A percentile compares a stretch with the other conserved stretches of the same genome.
These are phyloP conservation scores for Exophiala alcalophila DNA, from an alignment of 2,329 filamentous ascomycete species.

Conservation along the genomic window DNA sequence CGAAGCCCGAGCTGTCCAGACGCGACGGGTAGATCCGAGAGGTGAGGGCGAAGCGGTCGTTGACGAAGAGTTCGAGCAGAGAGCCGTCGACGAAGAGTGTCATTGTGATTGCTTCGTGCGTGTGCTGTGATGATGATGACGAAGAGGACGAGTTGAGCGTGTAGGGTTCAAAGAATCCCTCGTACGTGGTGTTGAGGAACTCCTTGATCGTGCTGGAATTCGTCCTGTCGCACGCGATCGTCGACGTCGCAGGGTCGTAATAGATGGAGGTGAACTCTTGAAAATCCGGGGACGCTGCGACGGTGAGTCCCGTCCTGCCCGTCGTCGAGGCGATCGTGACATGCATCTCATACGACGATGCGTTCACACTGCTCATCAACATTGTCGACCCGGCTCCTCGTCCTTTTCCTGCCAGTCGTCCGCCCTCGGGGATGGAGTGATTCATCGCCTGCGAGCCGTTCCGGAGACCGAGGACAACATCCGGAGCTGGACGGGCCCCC, in stretches of 20 bases:
- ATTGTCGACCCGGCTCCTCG: background rate
- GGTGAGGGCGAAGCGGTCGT: conserved; percentile 42
- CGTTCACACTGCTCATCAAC: background rate
- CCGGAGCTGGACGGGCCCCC: conserved; percentile 35
- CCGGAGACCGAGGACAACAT: conserved; percentile 11
- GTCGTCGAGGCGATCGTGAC: conserved; percentile 6
- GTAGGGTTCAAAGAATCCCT: conserved; percentile 12
- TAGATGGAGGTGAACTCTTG: conserved; percentile 38
- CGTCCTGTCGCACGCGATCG: conserved; percentile 42
- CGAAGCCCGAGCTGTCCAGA: conserved; percentile 6
- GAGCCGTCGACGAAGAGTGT: conserved; percentile 39
- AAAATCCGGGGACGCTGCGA: conserved; percentile 9
- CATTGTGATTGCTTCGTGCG: conserved; percentile 5
- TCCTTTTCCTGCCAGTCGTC: background rate
- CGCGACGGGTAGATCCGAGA: conserved; percentile 36
- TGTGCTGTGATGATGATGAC: too few species aligned
- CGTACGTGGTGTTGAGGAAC: conserved; percentile 34
- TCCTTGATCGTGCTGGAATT: conserved; percentile 33
- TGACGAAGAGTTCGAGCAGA: conserved; percentile 47
- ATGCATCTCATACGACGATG: conserved; percentile 4
- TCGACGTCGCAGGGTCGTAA: conserved; percentile 41
- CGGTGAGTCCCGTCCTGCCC: conserved; percentile 10
- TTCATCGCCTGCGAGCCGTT: conserved; percentile 1
- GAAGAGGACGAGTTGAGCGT: background rate
- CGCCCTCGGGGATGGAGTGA: background rate